These are phyloP conservation scores for Mycothermus thermophilus DNA, from an alignment of 495 filamentous ascomycete genomes.

Conservation along the genomic window DNA sequence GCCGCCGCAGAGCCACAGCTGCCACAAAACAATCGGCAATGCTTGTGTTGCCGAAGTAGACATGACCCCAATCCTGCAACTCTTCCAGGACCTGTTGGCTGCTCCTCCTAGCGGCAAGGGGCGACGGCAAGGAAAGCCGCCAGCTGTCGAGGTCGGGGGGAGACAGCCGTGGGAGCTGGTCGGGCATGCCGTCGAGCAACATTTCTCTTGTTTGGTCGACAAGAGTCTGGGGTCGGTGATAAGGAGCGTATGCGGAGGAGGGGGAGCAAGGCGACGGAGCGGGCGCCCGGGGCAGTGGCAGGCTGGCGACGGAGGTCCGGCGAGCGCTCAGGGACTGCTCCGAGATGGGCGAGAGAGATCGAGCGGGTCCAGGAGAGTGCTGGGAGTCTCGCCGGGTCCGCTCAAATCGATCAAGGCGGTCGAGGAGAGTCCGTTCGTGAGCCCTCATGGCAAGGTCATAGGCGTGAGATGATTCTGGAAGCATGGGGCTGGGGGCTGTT, in stretches of 20 bases:
- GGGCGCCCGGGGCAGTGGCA: conserved; percentile 4
- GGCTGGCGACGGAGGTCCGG: conserved; percentile 6
- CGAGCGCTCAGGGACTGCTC: conserved; percentile 11
- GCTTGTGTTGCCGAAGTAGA: conserved; percentile 21
- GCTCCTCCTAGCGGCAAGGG: conserved; percentile 4
- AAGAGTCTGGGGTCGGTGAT: too few relatives aligned
- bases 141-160: too few relatives aligned
- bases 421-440: conserved; percentile 27
- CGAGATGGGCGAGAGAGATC: conserved; percentile 16
- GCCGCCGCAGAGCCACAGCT: conserved; percentile 23
- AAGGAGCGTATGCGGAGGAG: not conserved
- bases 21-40: conserved; percentile 29
- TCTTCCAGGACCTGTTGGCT: conserved; percentile 14
- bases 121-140: conserved; percentile 12
- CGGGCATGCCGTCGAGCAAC: conserved; percentile 13
- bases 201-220: conserved; percentile 17
- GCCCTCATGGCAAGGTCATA: conserved; percentile 25
- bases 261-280: conserved; percentile 7
- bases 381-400: conserved; percentile 12
- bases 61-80: conserved; percentile 20
- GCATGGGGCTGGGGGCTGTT: conserved; percentile 23
- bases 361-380: conserved; percentile 2
- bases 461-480: conserved; percentile 16
- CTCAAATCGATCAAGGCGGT: conserved; percentile 25
- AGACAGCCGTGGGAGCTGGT: conserved; percentile 12